phyloP scores from a whole-genome alignment of 345 rosid species.

The Psidium guajava region DNA sequence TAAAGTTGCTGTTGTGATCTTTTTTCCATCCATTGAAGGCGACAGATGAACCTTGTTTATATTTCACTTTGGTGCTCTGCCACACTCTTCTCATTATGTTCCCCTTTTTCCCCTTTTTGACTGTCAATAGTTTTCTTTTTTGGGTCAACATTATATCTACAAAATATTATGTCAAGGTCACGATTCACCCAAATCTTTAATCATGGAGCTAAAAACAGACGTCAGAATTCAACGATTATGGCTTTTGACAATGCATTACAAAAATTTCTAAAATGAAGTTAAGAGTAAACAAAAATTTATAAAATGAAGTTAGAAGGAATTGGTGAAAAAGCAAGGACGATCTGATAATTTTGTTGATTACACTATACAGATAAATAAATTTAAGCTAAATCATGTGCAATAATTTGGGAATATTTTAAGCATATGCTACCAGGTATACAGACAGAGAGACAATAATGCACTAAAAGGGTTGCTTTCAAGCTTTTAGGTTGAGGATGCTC shows the following conservation, averaged over 20 bases:
- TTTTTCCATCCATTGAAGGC: background rate
- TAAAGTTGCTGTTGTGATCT: background rate
- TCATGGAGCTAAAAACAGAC: background rate
- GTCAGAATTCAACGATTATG: background rate
- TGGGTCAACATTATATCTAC: background rate
- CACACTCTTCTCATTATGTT: background rate
- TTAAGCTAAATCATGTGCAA: background rate
- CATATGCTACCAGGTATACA: background rate
- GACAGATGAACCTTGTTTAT: background rate
- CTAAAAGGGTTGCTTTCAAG: background rate
- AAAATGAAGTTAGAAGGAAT: background rate
- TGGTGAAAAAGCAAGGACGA: background rate
- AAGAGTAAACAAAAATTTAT: background rate
- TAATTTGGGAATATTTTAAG: background rate
- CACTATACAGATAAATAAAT: background rate
- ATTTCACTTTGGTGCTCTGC: background rate
- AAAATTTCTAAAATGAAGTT: background rate
- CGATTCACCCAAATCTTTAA: background rate
- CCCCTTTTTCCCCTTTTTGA: background rate
- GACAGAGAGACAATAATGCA: background rate
- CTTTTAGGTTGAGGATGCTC: conserved; percentile 89
- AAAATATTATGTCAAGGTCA: background rate
- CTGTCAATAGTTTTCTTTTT: background rate
- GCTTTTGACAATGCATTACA: background rate
- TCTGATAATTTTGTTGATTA: background rate